Conservation (phyloP, 2,329 filamentous ascomycete genomes). For the Aspergillus ibericus region DNA sequence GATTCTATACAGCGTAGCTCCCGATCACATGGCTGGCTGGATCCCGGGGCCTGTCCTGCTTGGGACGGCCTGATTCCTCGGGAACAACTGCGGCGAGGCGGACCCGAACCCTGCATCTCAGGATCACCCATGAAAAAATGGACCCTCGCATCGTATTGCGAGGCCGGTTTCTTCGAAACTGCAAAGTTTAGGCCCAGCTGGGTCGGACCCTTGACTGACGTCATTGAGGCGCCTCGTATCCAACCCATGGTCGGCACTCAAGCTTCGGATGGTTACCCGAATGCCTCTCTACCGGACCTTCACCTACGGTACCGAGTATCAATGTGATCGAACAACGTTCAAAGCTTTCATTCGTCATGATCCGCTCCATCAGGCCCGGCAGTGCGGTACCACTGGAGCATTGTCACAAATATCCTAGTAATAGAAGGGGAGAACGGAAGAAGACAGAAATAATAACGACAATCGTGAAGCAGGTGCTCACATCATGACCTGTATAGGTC, state of each 20-base stretch:
- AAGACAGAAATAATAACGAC: conserved; percentile 19
- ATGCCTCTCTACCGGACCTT: neutral
- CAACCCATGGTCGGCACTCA: neutral
- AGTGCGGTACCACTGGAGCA: neutral
- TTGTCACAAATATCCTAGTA: conserved; percentile 10
- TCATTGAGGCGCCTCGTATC: neutral
- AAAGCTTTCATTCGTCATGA: conserved; percentile 6
- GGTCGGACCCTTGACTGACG: neutral
- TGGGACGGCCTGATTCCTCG: no score
- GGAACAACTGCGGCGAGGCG: no score
- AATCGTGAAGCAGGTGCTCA: conserved; percentile 27
- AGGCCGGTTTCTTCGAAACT: neutral
- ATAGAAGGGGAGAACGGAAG: conserved; percentile 6
- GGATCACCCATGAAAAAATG: neutral
- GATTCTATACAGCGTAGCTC: no score
- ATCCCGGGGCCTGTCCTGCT: no score
- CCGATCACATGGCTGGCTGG: no score
- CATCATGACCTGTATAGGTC: conserved; percentile 11
- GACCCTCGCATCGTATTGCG: neutral
- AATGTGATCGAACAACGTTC: neutral
- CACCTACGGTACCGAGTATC: neutral
- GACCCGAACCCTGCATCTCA: neutral
- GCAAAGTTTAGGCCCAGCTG: neutral
- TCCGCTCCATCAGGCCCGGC: neutral
- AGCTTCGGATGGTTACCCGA: neutral